Conservation (phyloP, 2,329 filamentous ascomycete species). For the Pseudocercospora fijiensis region DNA sequence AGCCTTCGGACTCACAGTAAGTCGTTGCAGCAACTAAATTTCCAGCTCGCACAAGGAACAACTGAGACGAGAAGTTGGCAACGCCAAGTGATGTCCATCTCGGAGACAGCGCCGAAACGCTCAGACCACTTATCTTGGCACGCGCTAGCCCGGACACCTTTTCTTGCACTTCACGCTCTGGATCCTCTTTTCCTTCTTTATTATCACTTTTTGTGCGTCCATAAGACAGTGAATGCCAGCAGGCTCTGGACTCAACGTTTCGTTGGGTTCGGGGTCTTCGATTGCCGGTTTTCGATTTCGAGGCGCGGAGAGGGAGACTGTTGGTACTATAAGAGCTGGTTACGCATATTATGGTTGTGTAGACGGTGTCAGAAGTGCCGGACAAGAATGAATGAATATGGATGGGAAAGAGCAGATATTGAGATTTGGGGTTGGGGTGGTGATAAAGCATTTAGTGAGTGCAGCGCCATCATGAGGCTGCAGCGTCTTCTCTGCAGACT, state of each 20-base stretch:
- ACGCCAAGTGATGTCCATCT: not conserved
- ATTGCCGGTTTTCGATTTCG: constrained; percentile 31
- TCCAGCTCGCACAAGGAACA: not conserved
- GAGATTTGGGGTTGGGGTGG: not conserved
- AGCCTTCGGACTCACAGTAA: not conserved
- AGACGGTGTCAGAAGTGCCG: constrained; percentile 33
- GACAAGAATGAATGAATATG: constrained; percentile 17
- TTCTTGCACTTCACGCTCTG: not conserved
- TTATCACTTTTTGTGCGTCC: constrained; percentile 14
- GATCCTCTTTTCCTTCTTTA: constrained; percentile 10
- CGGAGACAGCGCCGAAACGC: not conserved
- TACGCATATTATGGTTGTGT: constrained; percentile 29
- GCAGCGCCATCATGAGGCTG: not conserved
- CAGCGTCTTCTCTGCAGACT: not conserved
- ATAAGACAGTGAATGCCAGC: constrained; percentile 26
- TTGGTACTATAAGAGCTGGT: constrained; percentile 34
- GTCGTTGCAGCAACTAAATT: not conserved
- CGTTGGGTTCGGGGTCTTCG: constrained; percentile 8
- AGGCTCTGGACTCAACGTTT: constrained; percentile 18
- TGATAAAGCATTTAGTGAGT: not conserved
- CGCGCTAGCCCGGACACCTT: not conserved
- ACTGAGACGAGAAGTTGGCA: not conserved
- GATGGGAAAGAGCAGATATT: not conserved
- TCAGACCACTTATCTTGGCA: not conserved
- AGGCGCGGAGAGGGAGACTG: constrained; percentile 30